Conservation (phyloP, 78 protist species). For the Blattamonas nauphoetae region DNA sequence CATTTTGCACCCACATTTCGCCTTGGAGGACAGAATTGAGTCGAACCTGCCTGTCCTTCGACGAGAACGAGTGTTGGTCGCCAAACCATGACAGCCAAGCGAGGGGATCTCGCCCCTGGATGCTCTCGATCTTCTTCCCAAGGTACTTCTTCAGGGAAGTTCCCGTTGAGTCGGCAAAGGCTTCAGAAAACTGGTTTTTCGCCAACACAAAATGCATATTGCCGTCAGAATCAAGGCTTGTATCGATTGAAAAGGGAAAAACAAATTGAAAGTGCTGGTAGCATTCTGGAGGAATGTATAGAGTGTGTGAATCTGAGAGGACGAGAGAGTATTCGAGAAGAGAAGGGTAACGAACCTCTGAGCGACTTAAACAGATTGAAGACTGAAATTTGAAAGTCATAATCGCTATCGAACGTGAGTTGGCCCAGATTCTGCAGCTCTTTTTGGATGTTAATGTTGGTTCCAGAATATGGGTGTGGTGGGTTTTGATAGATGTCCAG, state of each 20-base stretch:
- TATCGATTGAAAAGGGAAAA: not conserved
- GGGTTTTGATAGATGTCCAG: not conserved
- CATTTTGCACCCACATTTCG: not conserved
- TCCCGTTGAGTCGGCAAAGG: not conserved
- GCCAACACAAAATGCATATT: not conserved
- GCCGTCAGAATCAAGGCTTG: not conserved
- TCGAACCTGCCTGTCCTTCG: not conserved
- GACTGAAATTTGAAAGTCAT: not conserved
- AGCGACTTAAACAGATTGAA: not conserved
- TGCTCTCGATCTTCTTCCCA: not conserved
- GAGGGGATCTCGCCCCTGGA: not conserved
- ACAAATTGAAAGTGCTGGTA: not conserved
- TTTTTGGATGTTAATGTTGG: not conserved
- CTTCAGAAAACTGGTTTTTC: not conserved
- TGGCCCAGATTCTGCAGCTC: not conserved
- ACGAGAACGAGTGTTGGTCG: not conserved
- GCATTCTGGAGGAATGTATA: not conserved
- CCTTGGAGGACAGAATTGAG: not conserved
- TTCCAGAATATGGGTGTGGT: not conserved
- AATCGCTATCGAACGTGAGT: not conserved
- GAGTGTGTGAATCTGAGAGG: not conserved
- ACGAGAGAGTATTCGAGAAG: not conserved
- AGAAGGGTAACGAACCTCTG: not conserved
- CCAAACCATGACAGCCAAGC: not conserved
- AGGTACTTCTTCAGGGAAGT: not conserved